Evolutionary conservation across 768 basidiomycete genomes (phyloP).

Genomic region (Boletus rubroflammeus): DNA sequence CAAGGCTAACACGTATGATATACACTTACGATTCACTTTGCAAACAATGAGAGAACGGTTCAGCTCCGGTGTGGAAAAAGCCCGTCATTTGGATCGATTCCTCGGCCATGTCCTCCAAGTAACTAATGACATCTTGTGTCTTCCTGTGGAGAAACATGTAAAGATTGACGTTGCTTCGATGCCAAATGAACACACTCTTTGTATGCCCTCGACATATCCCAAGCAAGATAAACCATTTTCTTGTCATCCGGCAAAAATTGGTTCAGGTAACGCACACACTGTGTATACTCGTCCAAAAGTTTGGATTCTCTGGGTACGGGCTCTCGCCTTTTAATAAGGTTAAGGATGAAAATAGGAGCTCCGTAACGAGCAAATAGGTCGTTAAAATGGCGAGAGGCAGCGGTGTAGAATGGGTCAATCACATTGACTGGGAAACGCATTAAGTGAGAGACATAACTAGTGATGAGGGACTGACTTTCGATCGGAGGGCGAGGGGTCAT

Average conservation of each 20-base stretch:
- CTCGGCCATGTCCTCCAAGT: conserved; percentile 91
- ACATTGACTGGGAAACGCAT: conserved; percentile 64
- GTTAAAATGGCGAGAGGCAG: conserved; percentile 91
- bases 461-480: conserved; percentile 61
- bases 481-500: conserved; percentile 95
- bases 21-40: conserved; percentile 38
- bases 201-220: conserved; percentile 95
- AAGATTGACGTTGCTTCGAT: neutral
- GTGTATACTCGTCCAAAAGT: conserved; percentile 83
- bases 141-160: conserved; percentile 49
- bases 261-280: conserved; percentile 90
- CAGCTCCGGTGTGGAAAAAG: conserved; percentile 93
- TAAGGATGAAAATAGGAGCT: conserved; percentile 83
- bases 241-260: conserved; percentile 87
- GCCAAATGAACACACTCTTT: conserved; percentile 64
- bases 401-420: conserved; percentile 91
- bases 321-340: conserved; percentile 87
- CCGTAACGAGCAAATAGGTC: conserved; percentile 89
- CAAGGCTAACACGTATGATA: neutral
- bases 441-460: conserved; percentile 3
- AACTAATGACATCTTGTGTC: conserved; percentile 92
- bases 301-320: conserved; percentile 84
- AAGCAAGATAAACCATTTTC: conserved; percentile 88
- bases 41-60: conserved; percentile 72
- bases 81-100: conserved; percentile 87